phyloP scores from a whole-genome alignment of 495 filamentous ascomycete genomes.

The Gamarada debralockiae region DNA sequence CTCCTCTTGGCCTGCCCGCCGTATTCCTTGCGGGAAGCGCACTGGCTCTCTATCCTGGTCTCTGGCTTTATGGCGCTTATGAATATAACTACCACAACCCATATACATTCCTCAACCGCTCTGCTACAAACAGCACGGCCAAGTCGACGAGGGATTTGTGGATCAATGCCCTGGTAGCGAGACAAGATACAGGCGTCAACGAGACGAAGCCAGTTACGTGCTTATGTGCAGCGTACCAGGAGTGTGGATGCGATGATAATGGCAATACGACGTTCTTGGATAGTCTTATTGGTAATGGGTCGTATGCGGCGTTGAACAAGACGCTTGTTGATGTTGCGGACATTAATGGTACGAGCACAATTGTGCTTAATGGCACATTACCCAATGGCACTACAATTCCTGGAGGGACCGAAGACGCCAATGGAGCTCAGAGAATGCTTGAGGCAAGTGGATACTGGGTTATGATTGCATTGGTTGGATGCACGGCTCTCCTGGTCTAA shows the following conservation, averaged over 20 bases:
- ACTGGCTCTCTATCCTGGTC: slow-evolving; percentile 53
- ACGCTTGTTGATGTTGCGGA: slow-evolving; percentile 57
- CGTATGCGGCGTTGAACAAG: slow-evolving; percentile 52
- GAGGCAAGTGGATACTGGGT: slow-evolving; percentile 59
- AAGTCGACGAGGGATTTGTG: slow-evolving; percentile 18
- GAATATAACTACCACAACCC: slow-evolving; percentile 60
- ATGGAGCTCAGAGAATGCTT: slow-evolving; percentile 25
- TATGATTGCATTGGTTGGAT: slow-evolving; percentile 49
- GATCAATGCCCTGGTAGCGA: background rate
- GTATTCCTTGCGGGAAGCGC: slow-evolving; percentile 43
- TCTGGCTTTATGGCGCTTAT: slow-evolving; percentile 63
- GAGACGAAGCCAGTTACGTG: slow-evolving; percentile 71
- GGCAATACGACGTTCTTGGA: slow-evolving; percentile 52
- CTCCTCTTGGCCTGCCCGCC: slow-evolving; percentile 54
- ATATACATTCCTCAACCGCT: slow-evolving; percentile 60
- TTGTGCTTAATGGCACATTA: slow-evolving; percentile 82
- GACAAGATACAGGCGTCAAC: slow-evolving; percentile 38
- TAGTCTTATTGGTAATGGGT: slow-evolving; percentile 62
- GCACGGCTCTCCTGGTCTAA: slow-evolving; percentile 41
- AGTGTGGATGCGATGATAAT: slow-evolving; percentile 81
- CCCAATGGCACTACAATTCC: slow-evolving; percentile 76
- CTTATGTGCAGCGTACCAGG: slow-evolving; percentile 62
- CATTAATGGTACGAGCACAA: slow-evolving; percentile 71
- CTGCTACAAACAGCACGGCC: slow-evolving; percentile 27
- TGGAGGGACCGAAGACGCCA: slow-evolving; percentile 45